Evolutionary conservation across 1,139 yeast genomes (phyloP), one percentile per base, ranked within the genome.

Genomic region (Saccharomyces pastorianus): DNA sequence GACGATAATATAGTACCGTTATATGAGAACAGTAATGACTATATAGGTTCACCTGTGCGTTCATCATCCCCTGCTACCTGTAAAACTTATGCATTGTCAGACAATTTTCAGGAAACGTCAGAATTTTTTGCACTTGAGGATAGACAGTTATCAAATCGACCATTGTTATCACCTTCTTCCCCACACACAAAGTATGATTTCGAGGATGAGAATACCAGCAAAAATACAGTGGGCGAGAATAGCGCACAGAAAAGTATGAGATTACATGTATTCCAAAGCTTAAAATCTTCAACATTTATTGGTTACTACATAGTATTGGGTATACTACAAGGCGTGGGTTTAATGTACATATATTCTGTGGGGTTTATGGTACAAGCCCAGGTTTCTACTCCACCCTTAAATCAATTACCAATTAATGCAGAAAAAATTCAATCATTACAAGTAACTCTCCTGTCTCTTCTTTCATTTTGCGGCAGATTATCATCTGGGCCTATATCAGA

Each of bases 301-400:
- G 70, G 75, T 38, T 83, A 79, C 61, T 82, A 76, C 60, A 49
- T 78, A 8, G 73, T 84, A 20, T 73, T 86, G 58, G 86, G 90
- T 1, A 69, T 81, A 2, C 71, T 85, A 49, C 85, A 87, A 61
- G 88, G 90, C 1, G 76, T 83, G 57, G 95, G 95, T 8, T 93
- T 87, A 66, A 82, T 85, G 77, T 87, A 85, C 65, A 86, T 87
- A 31, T 85, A 80, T 63, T 80, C 88, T 4, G 82, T 87, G 51
- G 95, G 95, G 0, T 85, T 81, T 62, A 77, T 86, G 47, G 81
- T 85, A 27, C 79, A 81, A 59, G 87, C 90, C 1, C 76, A 74
- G 56, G 64, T 61, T 4, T 56, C 67, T 51, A 73, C 73, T 53
- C 62, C 68, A 46, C 63, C 69, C 17, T 11, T 51, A 4, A 62